Conservation (phyloP, 2,329 filamentous ascomycete species). For the Talaromyces sp. region DNA sequence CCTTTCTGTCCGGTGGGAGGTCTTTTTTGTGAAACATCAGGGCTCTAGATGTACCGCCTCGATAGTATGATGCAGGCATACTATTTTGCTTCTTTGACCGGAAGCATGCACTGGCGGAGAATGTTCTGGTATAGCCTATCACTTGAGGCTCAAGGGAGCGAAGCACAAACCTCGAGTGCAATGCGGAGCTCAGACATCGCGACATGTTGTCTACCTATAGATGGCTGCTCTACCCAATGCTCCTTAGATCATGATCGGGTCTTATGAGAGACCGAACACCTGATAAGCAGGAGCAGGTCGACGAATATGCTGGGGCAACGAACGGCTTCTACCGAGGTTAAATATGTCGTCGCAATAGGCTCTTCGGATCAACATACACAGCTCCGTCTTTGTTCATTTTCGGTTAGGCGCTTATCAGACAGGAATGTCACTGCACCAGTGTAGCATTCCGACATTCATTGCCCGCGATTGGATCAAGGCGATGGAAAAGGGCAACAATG, state of each 20-base stretch:
- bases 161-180: not conserved
- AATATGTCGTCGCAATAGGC: conserved; percentile 7
- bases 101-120: not conserved
- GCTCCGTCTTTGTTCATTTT: not conserved
- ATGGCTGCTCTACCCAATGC: not conserved
- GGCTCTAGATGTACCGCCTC: conserved; percentile 67
- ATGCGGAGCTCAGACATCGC: not conserved
- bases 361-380: not conserved
- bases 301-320: not conserved
- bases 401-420: not conserved
- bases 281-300: not conserved
- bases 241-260: not conserved
- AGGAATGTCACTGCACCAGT: not conserved
- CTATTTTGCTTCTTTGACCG: conserved; percentile 25
- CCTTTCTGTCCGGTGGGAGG: conserved; percentile 45
- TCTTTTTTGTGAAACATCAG: conserved; percentile 56
- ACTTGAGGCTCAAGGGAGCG: not conserved
- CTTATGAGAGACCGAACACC: not conserved
- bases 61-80: conserved; percentile 58
- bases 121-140: not conserved
- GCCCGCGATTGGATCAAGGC: too few species aligned
- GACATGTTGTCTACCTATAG: not conserved
- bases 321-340: not conserved
- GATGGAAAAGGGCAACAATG: too few species aligned
- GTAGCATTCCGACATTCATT: not conserved